phyloP scores from a whole-genome alignment of 768 basidiomycete species.

The Tephrocybe sp. region DNA sequence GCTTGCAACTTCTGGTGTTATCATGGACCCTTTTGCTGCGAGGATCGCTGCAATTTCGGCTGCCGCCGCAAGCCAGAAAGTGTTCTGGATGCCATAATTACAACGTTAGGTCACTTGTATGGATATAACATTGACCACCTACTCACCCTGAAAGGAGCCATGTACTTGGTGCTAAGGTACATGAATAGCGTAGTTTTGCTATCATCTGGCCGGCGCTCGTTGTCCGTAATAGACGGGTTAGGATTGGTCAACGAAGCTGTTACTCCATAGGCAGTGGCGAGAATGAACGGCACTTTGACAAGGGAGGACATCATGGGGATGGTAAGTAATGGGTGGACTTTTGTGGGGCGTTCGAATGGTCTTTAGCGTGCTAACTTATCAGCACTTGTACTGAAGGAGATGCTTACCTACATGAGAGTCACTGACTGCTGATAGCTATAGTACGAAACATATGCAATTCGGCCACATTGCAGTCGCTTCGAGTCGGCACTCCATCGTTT shows the following conservation, averaged over 20 bases:
- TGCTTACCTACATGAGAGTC: no score
- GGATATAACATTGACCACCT: not conserved
- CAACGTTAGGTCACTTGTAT: not conserved
- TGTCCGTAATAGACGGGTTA: not conserved
- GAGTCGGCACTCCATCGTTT: no score
- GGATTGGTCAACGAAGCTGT: conserved; percentile 7
- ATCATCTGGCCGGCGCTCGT: conserved; percentile 1
- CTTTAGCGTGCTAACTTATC: no score
- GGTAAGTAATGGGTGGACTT: not conserved
- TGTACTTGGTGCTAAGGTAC: not conserved
- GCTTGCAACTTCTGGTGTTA: not conserved
- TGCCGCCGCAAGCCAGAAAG: not conserved
- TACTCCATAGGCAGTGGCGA: not conserved
- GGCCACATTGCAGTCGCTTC: no score
- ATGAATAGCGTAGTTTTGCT: conserved; percentile 3
- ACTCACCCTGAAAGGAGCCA: conserved; percentile 4
- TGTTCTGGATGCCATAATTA: not conserved
- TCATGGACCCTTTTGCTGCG: not conserved
- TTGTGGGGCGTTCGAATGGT: not conserved
- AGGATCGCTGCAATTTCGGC: conserved; percentile 6
- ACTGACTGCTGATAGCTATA: no score
- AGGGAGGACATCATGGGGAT: not conserved
- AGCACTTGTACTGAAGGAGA: no score
- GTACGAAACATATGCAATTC: no score
- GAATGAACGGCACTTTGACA: conserved; percentile 8